phyloP scores from a whole-genome alignment of 1,284 basidiomycete genomes.

The Cryptococcus wingfieldii region DNA sequence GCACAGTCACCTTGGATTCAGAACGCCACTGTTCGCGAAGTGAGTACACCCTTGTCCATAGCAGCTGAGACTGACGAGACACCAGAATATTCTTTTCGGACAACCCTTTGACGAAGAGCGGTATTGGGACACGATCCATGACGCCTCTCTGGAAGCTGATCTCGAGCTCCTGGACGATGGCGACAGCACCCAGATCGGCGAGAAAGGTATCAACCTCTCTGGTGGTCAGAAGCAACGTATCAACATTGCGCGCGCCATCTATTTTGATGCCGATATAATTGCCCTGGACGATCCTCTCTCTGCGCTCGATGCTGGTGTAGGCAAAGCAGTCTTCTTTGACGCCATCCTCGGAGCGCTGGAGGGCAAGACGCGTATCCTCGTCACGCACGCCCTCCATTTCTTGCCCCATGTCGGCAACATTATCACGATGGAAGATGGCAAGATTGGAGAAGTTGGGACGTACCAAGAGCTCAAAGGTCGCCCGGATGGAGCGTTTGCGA shows the following conservation, averaged over 20 bases:
- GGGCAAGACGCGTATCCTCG: constrained; percentile 60
- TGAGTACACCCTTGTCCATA: background rate
- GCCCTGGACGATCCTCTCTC: constrained; percentile 75
- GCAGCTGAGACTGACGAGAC: background rate
- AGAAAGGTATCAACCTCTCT: constrained; percentile 58
- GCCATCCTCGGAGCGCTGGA: constrained; percentile 60
- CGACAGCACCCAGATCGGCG: constrained; percentile 86
- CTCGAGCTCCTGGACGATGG: constrained; percentile 74
- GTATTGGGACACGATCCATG: constrained; percentile 70
- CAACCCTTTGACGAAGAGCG: constrained; percentile 69
- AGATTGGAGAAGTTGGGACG: constrained; percentile 62
- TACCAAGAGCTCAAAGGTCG: constrained; percentile 56
- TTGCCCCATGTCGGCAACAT: constrained; percentile 64
- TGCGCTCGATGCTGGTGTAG: constrained; percentile 70
- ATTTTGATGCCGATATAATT: constrained; percentile 77
- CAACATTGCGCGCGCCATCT: constrained; percentile 71
- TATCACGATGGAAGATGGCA: constrained; percentile 57
- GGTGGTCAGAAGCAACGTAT: constrained; percentile 52
- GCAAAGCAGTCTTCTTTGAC: constrained; percentile 63
- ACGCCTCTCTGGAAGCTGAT: constrained; percentile 72
- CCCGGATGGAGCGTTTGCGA: constrained; percentile 57
- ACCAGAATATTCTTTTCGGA: constrained; percentile 79
- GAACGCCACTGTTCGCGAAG: constrained; percentile 63
- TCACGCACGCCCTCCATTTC: constrained; percentile 71
- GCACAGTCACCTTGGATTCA: constrained; percentile 76